These are phyloP conservation scores for Yamadazyma aaseri DNA, from an alignment of 1,139 yeast species.

Conservation along the genomic window DNA sequence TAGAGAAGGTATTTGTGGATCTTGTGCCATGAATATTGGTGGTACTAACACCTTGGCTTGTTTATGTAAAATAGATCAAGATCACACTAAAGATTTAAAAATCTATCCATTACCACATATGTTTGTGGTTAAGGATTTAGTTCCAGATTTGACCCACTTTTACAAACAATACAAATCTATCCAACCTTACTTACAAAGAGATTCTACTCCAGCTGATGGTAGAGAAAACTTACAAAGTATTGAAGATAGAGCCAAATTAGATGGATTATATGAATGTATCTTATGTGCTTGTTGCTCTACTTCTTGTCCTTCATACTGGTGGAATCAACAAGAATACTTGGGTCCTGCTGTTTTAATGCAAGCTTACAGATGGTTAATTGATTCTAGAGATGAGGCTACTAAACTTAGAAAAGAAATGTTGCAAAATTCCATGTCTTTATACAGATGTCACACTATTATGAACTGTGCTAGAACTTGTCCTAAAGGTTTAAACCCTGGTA, in stretches of 20 bases:
- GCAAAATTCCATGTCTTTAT: slow-evolving; percentile 95
- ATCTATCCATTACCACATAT: slow-evolving; percentile 97
- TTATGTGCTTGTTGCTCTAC: slow-evolving; percentile 99
- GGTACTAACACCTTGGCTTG: slow-evolving; percentile 97
- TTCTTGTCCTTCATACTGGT: slow-evolving; percentile 99
- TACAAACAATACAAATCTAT: slow-evolving; percentile 98
- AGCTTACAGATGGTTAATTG: slow-evolving; percentile 98
- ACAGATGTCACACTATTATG: slow-evolving; percentile 99
- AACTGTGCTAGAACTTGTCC: slow-evolving; percentile 98
- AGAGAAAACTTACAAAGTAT: slow-evolving; percentile 89
- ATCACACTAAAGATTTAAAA: slow-evolving; percentile 71
- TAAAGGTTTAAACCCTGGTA: slow-evolving; percentile 98
- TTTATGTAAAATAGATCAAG: slow-evolving; percentile 87
- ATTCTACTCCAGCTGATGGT: slow-evolving; percentile 79
- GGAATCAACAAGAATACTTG: slow-evolving; percentile 98
- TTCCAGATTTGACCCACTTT: slow-evolving; percentile 95
- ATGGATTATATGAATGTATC: slow-evolving; percentile 96
- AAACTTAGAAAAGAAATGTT: slow-evolving; percentile 80
- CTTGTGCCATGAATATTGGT: slow-evolving; percentile 99
- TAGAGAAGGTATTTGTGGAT: slow-evolving; percentile 99
- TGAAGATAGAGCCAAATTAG: slow-evolving; percentile 93
- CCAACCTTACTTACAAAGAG: slow-evolving; percentile 94
- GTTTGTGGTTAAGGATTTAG: slow-evolving; percentile 96
- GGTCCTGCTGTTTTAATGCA: slow-evolving; percentile 99
- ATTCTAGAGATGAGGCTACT: slow-evolving; percentile 92